Percentiles rank a stretch among this genome's conserved stretches.
Evolutionary conservation across 2,329 filamentous ascomycete species (phyloP).

Genomic region (Bipolaris gigantea): DNA sequence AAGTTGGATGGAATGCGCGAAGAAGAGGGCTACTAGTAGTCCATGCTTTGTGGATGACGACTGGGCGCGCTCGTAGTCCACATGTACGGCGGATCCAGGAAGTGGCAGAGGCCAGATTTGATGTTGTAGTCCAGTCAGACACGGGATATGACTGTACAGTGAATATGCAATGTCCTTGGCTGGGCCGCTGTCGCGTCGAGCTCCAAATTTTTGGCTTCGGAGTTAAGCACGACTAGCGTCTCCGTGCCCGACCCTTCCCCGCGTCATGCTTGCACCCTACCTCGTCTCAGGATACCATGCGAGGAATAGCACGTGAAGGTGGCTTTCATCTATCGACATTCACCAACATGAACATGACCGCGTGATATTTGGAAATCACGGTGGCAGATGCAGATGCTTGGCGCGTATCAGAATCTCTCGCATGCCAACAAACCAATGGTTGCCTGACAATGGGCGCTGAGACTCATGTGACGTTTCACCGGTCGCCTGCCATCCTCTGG

Average conservation of each 20-base stretch:
- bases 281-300: not conserved
- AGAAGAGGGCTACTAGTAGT: conserved; percentile 28
- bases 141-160: not conserved
- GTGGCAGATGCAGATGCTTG: not conserved
- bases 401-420: conserved; percentile 6
- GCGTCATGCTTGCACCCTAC: not conserved
- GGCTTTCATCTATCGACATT: not conserved
- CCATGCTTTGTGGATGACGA: conserved; percentile 24
- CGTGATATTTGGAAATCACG: not conserved
- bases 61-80: conserved; percentile 22
- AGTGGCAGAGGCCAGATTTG: conserved; percentile 26
- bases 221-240: conserved; percentile 40
- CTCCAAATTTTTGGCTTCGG: conserved; percentile 29
- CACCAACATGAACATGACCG: not conserved
- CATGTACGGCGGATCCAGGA: conserved; percentile 21
- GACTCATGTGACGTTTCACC: conserved; percentile 29
- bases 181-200: conserved; percentile 17
- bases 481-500: conserved; percentile 13
- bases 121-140: not conserved
- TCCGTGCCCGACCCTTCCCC: conserved; percentile 12
- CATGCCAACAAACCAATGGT: conserved; percentile 18
- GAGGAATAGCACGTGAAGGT: not conserved
- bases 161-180: not conserved
- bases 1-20: conserved; percentile 23
- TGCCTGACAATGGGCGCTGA: conserved; percentile 28